Conservation (phyloP, 495 filamentous ascomycete species). For the Hypoxylon subgilvum region DNA sequence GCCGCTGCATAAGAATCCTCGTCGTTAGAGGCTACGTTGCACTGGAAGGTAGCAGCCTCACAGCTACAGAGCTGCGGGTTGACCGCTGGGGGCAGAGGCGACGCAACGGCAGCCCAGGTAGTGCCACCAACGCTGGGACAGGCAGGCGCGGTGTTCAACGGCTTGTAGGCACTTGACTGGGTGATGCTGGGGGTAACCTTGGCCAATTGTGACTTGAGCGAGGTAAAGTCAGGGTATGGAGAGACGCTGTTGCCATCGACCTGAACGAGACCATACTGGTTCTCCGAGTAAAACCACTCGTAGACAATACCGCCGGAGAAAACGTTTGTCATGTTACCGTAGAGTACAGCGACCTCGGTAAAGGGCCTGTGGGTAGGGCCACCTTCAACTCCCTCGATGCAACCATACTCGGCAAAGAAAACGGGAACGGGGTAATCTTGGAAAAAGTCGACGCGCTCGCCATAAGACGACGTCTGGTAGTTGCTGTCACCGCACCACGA, state of each 20-base stretch:
- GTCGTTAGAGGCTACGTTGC: slow-evolving; percentile 62
- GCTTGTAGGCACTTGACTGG: slow-evolving; percentile 72
- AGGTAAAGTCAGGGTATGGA: slow-evolving; percentile 73
- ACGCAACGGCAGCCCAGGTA: slow-evolving; percentile 71
- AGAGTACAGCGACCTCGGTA: slow-evolving; percentile 82
- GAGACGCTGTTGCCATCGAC: slow-evolving; percentile 62
- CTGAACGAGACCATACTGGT: slow-evolving; percentile 85
- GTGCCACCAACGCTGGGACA: slow-evolving; percentile 69
- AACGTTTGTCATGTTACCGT: slow-evolving; percentile 72
- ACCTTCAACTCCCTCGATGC: slow-evolving; percentile 62
- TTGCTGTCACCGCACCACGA: slow-evolving; percentile 90
- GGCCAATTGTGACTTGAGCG: slow-evolving; percentile 73
- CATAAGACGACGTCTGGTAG: slow-evolving; percentile 74
- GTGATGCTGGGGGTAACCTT: slow-evolving; percentile 67
- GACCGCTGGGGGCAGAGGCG: slow-evolving; percentile 80
- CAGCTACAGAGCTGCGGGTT: slow-evolving; percentile 78
- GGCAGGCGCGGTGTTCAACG: slow-evolving; percentile 71
- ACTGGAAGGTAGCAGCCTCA: slow-evolving; percentile 72
- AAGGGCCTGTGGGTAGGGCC: slow-evolving; percentile 74
- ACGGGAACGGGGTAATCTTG: slow-evolving; percentile 83
- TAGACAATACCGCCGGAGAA: slow-evolving; percentile 96
- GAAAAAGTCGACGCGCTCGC: slow-evolving; percentile 82
- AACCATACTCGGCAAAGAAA: slow-evolving; percentile 99
- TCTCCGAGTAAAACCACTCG: slow-evolving; percentile 91
- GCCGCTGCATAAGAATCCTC: slow-evolving; percentile 58